phyloP scores from a whole-genome alignment of 177 flowering plant species.

The Vitis hybrid region DNA sequence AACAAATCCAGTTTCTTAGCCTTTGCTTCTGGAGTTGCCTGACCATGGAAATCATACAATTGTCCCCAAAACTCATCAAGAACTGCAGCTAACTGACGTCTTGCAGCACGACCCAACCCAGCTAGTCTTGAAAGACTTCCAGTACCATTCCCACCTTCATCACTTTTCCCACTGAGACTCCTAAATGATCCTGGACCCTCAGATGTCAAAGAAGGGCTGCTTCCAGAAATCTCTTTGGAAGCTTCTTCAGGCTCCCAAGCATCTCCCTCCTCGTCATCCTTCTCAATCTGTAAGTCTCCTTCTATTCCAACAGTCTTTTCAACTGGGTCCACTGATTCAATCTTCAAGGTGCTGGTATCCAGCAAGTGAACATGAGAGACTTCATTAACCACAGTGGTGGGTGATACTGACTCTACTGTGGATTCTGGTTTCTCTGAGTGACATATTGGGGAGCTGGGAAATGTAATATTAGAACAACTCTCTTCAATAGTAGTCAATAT shows the following conservation, averaged over 20 bases:
- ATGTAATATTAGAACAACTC: constrained; percentile 19
- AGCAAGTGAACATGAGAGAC: constrained; percentile 27
- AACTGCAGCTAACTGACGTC: constrained; percentile 72
- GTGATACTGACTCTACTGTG: constrained; percentile 19
- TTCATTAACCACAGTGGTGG: constrained; percentile 23
- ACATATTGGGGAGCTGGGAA: constrained; percentile 18
- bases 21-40: constrained; percentile 69
- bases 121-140: constrained; percentile 90
- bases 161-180: constrained; percentile 76
- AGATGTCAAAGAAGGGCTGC: constrained; percentile 36
- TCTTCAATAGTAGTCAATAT: constrained; percentile 35
- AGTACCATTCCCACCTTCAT: constrained; percentile 68
- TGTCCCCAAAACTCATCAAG: constrained; percentile 99
- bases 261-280: constrained; percentile 57
- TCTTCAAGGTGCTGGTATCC: constrained; percentile 20
- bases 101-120: constrained; percentile 93
- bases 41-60: constrained; percentile 87
- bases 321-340: constrained; percentile 32
- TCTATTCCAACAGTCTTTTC: constrained; percentile 45
- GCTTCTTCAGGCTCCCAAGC: constrained; percentile 67
- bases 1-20: constrained; percentile 55
- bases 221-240: constrained; percentile 37
- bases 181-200: constrained; percentile 85
- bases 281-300: constrained; percentile 35
- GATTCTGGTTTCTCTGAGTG: constrained; percentile 31